Base-by-base conservation (phyloP, 306 rosid species). In the Arachis hypogaea region DNA sequence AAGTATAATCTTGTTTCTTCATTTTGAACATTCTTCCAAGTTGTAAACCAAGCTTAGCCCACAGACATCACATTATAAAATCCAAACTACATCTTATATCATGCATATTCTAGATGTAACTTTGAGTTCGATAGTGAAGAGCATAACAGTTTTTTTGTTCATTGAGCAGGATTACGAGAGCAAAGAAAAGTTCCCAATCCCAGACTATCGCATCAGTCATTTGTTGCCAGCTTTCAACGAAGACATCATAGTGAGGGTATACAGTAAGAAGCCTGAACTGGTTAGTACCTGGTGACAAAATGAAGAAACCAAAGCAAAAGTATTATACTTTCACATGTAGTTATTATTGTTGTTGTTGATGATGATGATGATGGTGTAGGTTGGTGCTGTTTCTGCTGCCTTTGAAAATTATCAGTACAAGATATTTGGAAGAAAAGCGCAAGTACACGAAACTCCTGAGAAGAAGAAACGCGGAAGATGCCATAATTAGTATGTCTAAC, bases 171-270 rank as follows among this genome's bases (percentile, higher is more conserved):
- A 90, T 59, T 90, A 90, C 46, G 95, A 81, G 49, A 80, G 88
- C 68, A 65, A 65, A 1, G 88, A 87, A 59, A 88, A 85, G 65
- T 85, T 93, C 71, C 40, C 76, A 16, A 86, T 85, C 64, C 1
- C 79, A 49, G 87, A 93, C 22, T 84, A 87, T 3, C 81, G 88
- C 67, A 77, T 93, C 50, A 93, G 95, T 78, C 98, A 90, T 81
- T 77, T 93, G 84, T 82, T 93, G 82, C 96, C 98, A 6, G 79
- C 89, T 40, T 93, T 74, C 42, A 82, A 81, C 67, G 85, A 88
- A 82, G 96, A 93, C 59, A 67, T 76, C 74, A 84, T 90, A 80
- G 98, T 93, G 68, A 83, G 98, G 85, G 96, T 90, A 47, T 93
- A 90, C 61, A 77, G 96, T 55, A 93, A 90, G 83, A 88, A 83